A percentile compares a stretch with the other conserved stretches of the same genome.
These are phyloP conservation scores for Cutaneotrichosporon sp. DNA, from an alignment of 1,284 basidiomycete genomes.

Conservation along the genomic window DNA sequence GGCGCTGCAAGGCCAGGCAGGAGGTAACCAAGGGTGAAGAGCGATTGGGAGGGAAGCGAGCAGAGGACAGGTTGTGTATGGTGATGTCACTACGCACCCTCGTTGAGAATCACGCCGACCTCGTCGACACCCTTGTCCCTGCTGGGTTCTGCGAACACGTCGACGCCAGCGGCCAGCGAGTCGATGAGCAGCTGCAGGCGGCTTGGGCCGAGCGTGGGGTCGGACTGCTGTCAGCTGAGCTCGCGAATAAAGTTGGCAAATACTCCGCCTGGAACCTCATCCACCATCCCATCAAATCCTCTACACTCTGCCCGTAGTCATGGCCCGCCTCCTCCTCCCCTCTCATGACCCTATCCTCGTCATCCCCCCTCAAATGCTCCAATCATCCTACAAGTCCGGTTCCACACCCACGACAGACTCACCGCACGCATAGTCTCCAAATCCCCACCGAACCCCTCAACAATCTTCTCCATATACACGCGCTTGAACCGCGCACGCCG, in stretches of 20 bases:
- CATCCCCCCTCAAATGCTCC: no score
- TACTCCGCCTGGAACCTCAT: not conserved
- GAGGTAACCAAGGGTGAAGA: not conserved
- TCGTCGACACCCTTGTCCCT: slow-evolving; percentile 34
- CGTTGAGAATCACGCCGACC: slow-evolving; percentile 39
- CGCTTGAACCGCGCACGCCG: slow-evolving; percentile 43
- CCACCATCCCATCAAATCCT: not conserved
- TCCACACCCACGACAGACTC: slow-evolving; percentile 17
- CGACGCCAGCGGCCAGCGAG: slow-evolving; percentile 42
- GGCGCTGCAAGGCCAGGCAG: no score
- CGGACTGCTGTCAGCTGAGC: slow-evolving; percentile 27
- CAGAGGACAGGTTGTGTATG: not conserved
- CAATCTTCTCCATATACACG: slow-evolving; percentile 52
- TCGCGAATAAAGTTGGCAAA: not conserved
- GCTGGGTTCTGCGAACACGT: slow-evolving; percentile 44
- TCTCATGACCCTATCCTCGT: not conserved
- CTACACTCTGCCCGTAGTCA: no score
- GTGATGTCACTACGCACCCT: not conserved
- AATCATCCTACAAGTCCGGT: not conserved
- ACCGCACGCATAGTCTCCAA: slow-evolving; percentile 49
- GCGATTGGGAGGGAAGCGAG: not conserved
- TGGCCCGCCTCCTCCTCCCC: not conserved
- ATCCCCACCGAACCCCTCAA: slow-evolving; percentile 51
- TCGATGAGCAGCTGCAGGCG: slow-evolving; percentile 49
- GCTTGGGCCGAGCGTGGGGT: slow-evolving; percentile 43